Percentiles rank a stretch among this genome's conserved stretches.
phyloP scores from a whole-genome alignment of 352 stramenopile genomes.

The Lagenidium sp. region DNA sequence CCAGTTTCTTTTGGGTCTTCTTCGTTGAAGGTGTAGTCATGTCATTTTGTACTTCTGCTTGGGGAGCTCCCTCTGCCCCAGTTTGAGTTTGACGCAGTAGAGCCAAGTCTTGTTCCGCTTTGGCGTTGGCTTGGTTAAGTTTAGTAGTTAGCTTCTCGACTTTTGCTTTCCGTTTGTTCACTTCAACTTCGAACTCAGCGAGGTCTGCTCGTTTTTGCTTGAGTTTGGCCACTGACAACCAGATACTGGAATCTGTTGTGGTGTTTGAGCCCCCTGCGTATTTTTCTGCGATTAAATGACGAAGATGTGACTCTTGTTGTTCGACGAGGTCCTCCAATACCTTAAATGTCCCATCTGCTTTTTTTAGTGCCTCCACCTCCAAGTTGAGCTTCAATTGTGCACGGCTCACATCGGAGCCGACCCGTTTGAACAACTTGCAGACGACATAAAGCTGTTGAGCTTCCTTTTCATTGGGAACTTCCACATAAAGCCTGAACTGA shows the following conservation, averaged over 20 bases:
- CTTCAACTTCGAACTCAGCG: slow-evolving; percentile 20
- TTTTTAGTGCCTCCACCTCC: slow-evolving; percentile 9
- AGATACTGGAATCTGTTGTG: slow-evolving; percentile 11
- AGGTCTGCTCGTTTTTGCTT: slow-evolving; percentile 35
- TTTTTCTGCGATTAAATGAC: slow-evolving; percentile 19
- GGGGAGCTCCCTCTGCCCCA: not conserved
- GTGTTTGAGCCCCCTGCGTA: slow-evolving; percentile 14
- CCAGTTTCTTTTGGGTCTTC: not conserved
- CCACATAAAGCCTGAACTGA: slow-evolving; percentile 31
- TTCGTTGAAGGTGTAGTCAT: not conserved
- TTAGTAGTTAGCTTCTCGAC: not conserved
- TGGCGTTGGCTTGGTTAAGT: not conserved
- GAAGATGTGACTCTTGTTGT: slow-evolving; percentile 25
- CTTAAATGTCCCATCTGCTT: slow-evolving; percentile 14
- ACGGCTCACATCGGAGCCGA: slow-evolving; percentile 20
- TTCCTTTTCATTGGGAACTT: slow-evolving; percentile 9
- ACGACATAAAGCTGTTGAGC: slow-evolving; percentile 21
- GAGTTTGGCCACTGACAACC: slow-evolving; percentile 26
- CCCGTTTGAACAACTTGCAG: slow-evolving; percentile 45
- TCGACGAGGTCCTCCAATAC: slow-evolving; percentile 27
- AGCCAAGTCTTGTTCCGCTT: not conserved
- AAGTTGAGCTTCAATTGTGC: slow-evolving; percentile 13
- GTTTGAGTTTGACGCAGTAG: not conserved
- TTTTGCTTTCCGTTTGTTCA: slow-evolving; percentile 3
- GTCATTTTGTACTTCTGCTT: not conserved